These are phyloP conservation scores for Pythium guiyangense DNA, from an alignment of 352 stramenopile species.

Conservation along the genomic window DNA sequence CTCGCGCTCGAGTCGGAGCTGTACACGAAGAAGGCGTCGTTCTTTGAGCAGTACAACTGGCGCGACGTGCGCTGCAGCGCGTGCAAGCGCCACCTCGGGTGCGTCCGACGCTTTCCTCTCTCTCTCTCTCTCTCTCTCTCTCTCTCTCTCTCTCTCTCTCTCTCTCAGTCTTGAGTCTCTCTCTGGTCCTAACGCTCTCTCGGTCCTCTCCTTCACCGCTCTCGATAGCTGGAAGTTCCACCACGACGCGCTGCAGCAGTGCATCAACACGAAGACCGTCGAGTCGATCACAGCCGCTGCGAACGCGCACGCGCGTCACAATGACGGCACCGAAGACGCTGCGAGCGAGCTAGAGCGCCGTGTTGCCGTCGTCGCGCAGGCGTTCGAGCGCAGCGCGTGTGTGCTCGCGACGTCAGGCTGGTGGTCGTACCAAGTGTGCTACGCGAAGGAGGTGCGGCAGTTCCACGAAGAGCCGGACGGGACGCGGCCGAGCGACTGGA, in stretches of 20 bases:
- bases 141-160: too few relatives aligned
- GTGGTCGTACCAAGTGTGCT: slow-evolving; percentile 87
- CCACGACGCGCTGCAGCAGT: slow-evolving; percentile 69
- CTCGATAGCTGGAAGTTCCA: slow-evolving; percentile 80
- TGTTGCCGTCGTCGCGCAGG: slow-evolving; percentile 39
- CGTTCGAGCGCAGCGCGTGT: slow-evolving; percentile 45
- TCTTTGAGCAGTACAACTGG: slow-evolving; percentile 85
- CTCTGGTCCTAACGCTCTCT: too few relatives aligned
- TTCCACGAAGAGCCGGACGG: slow-evolving; percentile 77
- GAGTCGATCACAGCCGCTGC: slow-evolving; percentile 38
- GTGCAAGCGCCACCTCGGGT: slow-evolving; percentile 80
- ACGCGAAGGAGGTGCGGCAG: slow-evolving; percentile 75
- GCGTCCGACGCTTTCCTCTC: too few relatives aligned
- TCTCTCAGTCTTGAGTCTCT: background rate
- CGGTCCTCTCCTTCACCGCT: too few relatives aligned
- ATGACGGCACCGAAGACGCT: slow-evolving; percentile 21
- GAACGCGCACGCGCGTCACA: slow-evolving; percentile 31
- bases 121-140: too few relatives aligned
- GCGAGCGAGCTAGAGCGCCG: slow-evolving; percentile 30
- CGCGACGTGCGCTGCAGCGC: slow-evolving; percentile 63
- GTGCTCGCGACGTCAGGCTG: slow-evolving; percentile 56
- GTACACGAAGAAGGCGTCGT: slow-evolving; percentile 69
- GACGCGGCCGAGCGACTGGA: slow-evolving; percentile 72
- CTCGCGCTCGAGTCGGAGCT: slow-evolving; percentile 48
- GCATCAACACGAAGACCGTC: slow-evolving; percentile 55